Percentiles rank a stretch among this genome's conserved stretches.
phyloP scores from a whole-genome alignment of 352 stramenopile genomes.

The Phytophthora niederhauseri region DNA sequence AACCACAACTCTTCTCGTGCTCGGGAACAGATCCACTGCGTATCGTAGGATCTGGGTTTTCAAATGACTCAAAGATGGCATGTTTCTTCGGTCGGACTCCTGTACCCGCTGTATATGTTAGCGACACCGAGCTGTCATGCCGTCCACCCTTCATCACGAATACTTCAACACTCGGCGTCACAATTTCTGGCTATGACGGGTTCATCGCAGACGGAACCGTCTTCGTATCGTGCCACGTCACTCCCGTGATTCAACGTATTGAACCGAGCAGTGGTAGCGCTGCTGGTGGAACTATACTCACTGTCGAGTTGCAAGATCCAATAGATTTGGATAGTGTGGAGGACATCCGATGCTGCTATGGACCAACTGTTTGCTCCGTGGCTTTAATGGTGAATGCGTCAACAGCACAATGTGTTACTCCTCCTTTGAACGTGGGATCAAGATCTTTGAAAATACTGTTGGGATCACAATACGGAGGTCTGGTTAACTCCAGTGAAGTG shows the following conservation, averaged over 20 bases:
- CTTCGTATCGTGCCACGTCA: constrained; percentile 22
- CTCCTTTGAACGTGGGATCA: constrained; percentile 12
- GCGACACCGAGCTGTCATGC: constrained; percentile 39
- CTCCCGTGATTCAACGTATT: constrained; percentile 26
- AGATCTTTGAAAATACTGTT: constrained; percentile 30
- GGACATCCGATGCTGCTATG: constrained; percentile 43
- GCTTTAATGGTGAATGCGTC: constrained; percentile 23
- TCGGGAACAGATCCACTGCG: constrained; percentile 18
- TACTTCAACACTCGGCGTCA: constrained; percentile 26
- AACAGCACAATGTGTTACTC: constrained; percentile 30
- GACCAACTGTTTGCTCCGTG: constrained; percentile 17
- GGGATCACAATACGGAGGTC: constrained; percentile 9
- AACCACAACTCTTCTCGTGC: constrained; percentile 33
- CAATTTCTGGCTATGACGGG: constrained; percentile 39
- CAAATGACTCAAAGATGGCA: constrained; percentile 28
- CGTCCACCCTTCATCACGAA: constrained; percentile 28
- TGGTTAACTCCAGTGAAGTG: constrained; percentile 43
- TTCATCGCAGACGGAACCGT: constrained; percentile 28
- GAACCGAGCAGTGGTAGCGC: constrained; percentile 27
- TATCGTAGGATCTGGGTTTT: constrained; percentile 46
- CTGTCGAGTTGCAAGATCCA: constrained; percentile 21
- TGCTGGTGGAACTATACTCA: constrained; percentile 23
- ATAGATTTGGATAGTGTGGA: constrained; percentile 10
- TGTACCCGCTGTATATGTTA: constrained; percentile 38
- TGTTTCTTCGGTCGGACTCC: constrained; percentile 47